Base-by-base conservation (phyloP, 371 early-diverging fungal species). In the Mortierella sp. region DNA sequence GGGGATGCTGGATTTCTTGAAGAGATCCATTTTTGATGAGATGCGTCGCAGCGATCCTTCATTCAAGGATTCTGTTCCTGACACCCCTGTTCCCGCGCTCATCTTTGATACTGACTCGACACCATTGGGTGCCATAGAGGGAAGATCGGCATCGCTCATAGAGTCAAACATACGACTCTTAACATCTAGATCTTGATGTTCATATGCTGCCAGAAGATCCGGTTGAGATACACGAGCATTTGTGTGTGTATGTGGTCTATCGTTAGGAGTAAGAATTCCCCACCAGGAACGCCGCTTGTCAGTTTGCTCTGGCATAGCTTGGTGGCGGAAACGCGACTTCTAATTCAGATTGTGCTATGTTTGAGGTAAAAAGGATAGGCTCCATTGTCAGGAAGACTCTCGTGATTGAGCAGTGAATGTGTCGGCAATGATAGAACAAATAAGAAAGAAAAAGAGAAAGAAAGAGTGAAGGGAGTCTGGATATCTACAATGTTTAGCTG, bases 251-350 rank as follows among this genome's bases (percentile, higher is more conserved):
- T 45, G 47, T 5, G 61, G 28, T 19, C 40, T 56, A 7, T 76
- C 77, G 2, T 64, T 35, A 0, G 78, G 66, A 1, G 62, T 43
- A 12, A 74, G 70, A 28, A 74, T 68, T 3, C 75, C 80, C 80
- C 80, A 80, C 80, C 80, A 80, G 19, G 80, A 80, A 12, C 71
- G 70, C 29, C 80, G 62, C 34, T 68, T 80, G 54, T 75, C 80
- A 29, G 75, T 74, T 42, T 70, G 80, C 75, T 80, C 80, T n/a
- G 80, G 80, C 80, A 77, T 77, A 4, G 22, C n/a, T 53, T 45
- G 32, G 35, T 54, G 47, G 35, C 31, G 8, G 32, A 35, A n/a
- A 49, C 22, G 31, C 35, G 34, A 19, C 47, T 47, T 7, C 8
- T 47, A 17, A 7, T n/a, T 47, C 17, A 17, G n/a, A 47, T n/a